phyloP scores from a whole-genome alignment of 139 green algal genomes.

The Trebouxia sp. region DNA sequence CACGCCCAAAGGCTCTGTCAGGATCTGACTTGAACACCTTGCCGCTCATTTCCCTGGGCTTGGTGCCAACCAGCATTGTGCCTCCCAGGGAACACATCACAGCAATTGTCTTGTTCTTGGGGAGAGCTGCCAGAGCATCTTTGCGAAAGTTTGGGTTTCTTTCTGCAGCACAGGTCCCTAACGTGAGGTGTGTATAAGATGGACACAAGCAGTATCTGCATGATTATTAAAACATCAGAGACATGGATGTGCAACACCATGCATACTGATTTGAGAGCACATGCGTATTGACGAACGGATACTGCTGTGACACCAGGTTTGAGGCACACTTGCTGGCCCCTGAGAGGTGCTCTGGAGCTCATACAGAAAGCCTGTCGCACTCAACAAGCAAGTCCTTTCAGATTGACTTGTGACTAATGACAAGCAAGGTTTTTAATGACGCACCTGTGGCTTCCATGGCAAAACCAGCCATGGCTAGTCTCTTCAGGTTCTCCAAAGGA shows the following conservation, averaged over 20 bases:
- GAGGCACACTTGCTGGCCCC: no score
- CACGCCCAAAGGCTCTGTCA: slow-evolving; percentile 73
- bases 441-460: slow-evolving; percentile 72
- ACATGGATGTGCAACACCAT: not conserved
- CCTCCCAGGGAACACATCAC: slow-evolving; percentile 40
- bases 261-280: not conserved
- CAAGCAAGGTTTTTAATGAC: not conserved
- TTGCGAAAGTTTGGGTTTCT: slow-evolving; percentile 63
- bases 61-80: slow-evolving; percentile 30
- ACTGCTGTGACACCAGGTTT: no score
- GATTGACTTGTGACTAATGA: not conserved
- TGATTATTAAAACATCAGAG: not conserved
- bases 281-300: no score
- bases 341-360: no score
- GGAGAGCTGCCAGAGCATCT: slow-evolving; percentile 52
- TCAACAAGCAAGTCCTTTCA: no score
- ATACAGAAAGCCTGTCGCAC: no score
- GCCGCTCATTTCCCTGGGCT: slow-evolving; percentile 32
- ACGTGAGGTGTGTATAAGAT: not conserved
- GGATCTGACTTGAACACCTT: slow-evolving; percentile 58
- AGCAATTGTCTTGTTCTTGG: slow-evolving; percentile 47
- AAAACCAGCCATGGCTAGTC: slow-evolving; percentile 62
- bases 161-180: slow-evolving; percentile 61
- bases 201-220: not conserved
- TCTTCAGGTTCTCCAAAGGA: slow-evolving; percentile 69